phyloP scores from a whole-genome alignment of 371 early-diverging fungal species.

The Coemansia sp. region DNA sequence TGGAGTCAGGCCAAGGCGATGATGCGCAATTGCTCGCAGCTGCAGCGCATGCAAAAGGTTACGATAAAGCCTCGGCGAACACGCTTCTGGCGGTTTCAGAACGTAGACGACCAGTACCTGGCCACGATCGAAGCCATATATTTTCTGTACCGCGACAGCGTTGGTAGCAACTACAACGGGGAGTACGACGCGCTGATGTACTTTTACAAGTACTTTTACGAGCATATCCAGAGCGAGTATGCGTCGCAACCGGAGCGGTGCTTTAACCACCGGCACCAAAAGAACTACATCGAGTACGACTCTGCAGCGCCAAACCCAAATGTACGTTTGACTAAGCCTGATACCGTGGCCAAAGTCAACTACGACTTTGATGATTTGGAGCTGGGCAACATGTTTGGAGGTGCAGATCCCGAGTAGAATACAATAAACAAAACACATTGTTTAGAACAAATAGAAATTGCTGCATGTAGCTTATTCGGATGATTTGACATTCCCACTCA shows the following conservation, averaged over 20 bases:
- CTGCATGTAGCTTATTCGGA: neutral
- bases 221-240: constrained; percentile 80
- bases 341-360: constrained; percentile 23
- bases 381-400: constrained; percentile 17
- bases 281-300: constrained; percentile 47
- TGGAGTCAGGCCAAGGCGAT: constrained; percentile 87
- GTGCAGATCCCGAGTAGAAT: neutral
- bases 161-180: constrained; percentile 58
- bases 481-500: neutral
- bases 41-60: constrained; percentile 55
- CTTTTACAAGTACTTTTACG: constrained; percentile 84
- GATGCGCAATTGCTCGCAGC: constrained; percentile 57
- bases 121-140: constrained; percentile 96
- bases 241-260: constrained; percentile 21
- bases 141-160: constrained; percentile 74
- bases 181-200: constrained; percentile 83
- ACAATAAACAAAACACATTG: neutral
- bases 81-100: constrained; percentile 89
- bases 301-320: constrained; percentile 7
- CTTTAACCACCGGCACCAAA: constrained; percentile 26
- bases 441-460: neutral
- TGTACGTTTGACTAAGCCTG: constrained; percentile 11
- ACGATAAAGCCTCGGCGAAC: constrained; percentile 66
- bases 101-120: constrained; percentile 65
- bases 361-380: constrained; percentile 39